Conservation (phyloP, 2,329 filamentous ascomycete genomes). For the Sphaerostilbella broomeana region DNA sequence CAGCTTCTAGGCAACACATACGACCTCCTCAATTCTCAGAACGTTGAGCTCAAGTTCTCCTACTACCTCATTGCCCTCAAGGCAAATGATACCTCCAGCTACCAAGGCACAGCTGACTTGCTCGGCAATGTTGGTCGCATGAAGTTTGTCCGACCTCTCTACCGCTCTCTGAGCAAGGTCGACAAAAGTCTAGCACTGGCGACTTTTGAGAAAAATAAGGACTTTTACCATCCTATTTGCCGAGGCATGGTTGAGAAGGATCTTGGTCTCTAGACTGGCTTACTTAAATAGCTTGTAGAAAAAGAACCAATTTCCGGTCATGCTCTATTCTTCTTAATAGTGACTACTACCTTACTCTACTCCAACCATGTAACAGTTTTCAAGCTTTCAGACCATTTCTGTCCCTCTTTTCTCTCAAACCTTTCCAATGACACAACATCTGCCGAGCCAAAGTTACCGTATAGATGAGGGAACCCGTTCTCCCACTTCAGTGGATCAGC, state of each 20-base stretch:
- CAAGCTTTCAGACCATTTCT: conserved; percentile 44
- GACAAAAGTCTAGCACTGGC: conserved; percentile 67
- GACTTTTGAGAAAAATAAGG: conserved; percentile 80
- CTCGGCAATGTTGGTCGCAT: conserved; percentile 82
- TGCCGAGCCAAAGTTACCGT: conserved; percentile 48
- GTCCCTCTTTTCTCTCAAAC: conserved; percentile 37
- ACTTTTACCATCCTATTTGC: conserved; percentile 96
- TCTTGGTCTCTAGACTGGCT: conserved; percentile 38
- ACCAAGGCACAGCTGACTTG: conserved; percentile 64
- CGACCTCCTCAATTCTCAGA: conserved; percentile 64
- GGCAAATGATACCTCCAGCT: conserved; percentile 62
- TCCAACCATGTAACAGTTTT: conserved; percentile 35
- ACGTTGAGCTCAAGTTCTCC: conserved; percentile 77
- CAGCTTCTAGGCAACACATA: conserved; percentile 70
- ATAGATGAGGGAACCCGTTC: conserved; percentile 52
- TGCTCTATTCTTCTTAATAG: not conserved
- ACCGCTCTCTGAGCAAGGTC: conserved; percentile 65
- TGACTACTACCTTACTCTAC: conserved; percentile 17
- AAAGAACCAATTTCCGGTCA: not conserved
- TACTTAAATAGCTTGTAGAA: not conserved
- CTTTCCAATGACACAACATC: conserved; percentile 43
- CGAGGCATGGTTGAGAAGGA: conserved; percentile 82
- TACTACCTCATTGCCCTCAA: conserved; percentile 76
- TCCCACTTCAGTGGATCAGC: conserved; percentile 48
- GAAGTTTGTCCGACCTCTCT: conserved; percentile 93